Conservation (phyloP, 345 rosid genomes). For the Populus nigra region DNA sequence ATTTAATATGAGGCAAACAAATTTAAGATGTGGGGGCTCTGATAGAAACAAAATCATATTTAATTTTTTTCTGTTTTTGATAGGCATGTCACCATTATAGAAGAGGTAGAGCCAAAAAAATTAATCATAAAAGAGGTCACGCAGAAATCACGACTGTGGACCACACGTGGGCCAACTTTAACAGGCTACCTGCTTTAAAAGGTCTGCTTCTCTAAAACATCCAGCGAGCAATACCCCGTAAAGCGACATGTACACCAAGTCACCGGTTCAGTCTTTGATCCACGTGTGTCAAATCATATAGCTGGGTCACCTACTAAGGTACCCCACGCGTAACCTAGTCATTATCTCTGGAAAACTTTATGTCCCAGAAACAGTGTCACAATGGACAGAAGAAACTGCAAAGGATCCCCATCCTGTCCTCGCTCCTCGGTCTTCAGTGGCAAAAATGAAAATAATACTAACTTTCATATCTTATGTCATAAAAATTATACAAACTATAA, state of each 20-base stretch:
- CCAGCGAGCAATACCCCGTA: neutral
- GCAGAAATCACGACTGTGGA: conserved; percentile 41
- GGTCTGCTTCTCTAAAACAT: neutral
- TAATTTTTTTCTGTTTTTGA: too few species aligned
- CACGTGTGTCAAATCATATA: conserved; percentile 28
- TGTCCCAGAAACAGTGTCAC: neutral
- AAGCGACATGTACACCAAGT: neutral
- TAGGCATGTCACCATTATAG: too few species aligned
- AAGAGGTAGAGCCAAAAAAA: too few species aligned
- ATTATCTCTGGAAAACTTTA: conserved; percentile 9
- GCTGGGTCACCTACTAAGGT: neutral
- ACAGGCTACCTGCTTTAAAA: conserved; percentile 29
- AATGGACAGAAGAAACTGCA: neutral
- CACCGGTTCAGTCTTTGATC: conserved; percentile 22
- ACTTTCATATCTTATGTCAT: too few species aligned
- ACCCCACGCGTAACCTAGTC: conserved; percentile 2
- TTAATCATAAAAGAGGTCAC: neutral
- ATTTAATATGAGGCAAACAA: too few species aligned
- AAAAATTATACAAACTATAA: too few species aligned
- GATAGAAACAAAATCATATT: too few species aligned
- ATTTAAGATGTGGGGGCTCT: too few species aligned
- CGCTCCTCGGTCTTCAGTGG: neutral
- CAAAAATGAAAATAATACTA: too few species aligned
- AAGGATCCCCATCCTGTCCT: neutral
- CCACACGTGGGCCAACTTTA: conserved; percentile 37